Conservation (phyloP, 2,329 filamentous ascomycete genomes). For the Diaporthe longicolla region DNA sequence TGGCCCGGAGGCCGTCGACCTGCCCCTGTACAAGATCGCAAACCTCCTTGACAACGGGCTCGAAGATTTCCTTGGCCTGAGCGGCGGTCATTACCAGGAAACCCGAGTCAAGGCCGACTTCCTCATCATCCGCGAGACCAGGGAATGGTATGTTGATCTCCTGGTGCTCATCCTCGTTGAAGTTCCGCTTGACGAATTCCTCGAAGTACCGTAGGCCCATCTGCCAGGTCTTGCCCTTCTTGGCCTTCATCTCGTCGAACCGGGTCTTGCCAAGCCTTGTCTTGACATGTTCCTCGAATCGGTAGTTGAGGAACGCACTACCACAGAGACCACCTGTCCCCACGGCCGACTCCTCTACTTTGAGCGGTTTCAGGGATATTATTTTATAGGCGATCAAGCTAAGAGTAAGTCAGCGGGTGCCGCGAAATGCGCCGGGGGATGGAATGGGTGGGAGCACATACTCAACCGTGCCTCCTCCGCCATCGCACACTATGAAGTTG, state of each 20-base stretch:
- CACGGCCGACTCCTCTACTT: constrained; percentile 83
- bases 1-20: constrained; percentile 72
- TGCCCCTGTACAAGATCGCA: constrained; percentile 78
- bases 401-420: constrained; percentile 40
- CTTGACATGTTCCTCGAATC: constrained; percentile 84
- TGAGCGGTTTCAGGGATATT: constrained; percentile 77
- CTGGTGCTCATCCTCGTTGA: constrained; percentile 82
- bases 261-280: constrained; percentile 74
- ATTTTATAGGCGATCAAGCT: constrained; percentile 86
- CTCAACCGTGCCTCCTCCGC: constrained; percentile 78
- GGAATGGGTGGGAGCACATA: constrained; percentile 52
- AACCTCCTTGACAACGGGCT: constrained; percentile 80
- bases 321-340: constrained; percentile 84
- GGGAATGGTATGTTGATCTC: constrained; percentile 87
- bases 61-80: constrained; percentile 80
- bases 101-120: constrained; percentile 80
- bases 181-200: constrained; percentile 88
- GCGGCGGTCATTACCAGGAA: constrained; percentile 80
- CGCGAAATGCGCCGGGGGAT: neutral
- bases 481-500: constrained; percentile 75
- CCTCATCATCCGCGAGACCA: constrained; percentile 81
- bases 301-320: constrained; percentile 83
- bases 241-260: constrained; percentile 82
- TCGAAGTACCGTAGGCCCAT: constrained; percentile 86
- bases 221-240: constrained; percentile 85